phyloP scores from a whole-genome alignment of 2,329 filamentous ascomycete genomes.

The Pseudogymnoascus sp. region DNA sequence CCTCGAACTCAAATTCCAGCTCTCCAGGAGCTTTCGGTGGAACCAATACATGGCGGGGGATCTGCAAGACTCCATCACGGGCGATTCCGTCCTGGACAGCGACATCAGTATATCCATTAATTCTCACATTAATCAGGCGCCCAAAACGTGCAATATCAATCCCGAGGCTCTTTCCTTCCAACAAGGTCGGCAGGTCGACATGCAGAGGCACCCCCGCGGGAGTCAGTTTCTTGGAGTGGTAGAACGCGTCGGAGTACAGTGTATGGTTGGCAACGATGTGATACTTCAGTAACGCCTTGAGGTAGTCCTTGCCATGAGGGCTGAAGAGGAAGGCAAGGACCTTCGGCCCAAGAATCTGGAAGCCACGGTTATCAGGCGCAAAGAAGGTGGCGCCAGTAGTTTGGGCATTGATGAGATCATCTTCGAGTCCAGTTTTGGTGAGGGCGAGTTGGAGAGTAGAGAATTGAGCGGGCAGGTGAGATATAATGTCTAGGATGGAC shows the following conservation, averaged over 20 bases:
- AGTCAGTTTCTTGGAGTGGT: constrained; percentile 37
- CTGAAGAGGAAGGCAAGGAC: constrained; percentile 82
- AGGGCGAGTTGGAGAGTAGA: constrained; percentile 71
- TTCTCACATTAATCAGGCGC: constrained; percentile 62
- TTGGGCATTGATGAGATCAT: constrained; percentile 49
- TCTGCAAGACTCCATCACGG: constrained; percentile 75
- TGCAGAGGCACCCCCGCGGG: constrained; percentile 42
- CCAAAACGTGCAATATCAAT: constrained; percentile 65
- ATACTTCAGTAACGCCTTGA: constrained; percentile 72
- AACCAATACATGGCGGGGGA: constrained; percentile 65
- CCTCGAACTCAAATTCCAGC: constrained; percentile 31
- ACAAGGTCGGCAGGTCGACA: constrained; percentile 65
- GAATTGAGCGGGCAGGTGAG: constrained; percentile 61
- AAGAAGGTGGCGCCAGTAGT: constrained; percentile 67
- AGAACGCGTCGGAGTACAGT: constrained; percentile 78
- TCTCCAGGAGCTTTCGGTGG: constrained; percentile 49
- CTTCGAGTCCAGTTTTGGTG: constrained; percentile 63
- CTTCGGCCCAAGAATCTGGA: constrained; percentile 61
- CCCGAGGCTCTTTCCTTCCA: constrained; percentile 57
- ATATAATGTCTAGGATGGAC: constrained; percentile 54
- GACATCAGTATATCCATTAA: constrained; percentile 67
- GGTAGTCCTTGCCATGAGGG: constrained; percentile 66
- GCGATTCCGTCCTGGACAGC: constrained; percentile 63
- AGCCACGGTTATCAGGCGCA: constrained; percentile 75
- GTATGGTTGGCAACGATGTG: constrained; percentile 68